Percentiles rank a stretch among this genome's conserved stretches.
Evolutionary conservation across 116 monocot genomes (phyloP).

Genomic region (Zostera marina): DNA sequence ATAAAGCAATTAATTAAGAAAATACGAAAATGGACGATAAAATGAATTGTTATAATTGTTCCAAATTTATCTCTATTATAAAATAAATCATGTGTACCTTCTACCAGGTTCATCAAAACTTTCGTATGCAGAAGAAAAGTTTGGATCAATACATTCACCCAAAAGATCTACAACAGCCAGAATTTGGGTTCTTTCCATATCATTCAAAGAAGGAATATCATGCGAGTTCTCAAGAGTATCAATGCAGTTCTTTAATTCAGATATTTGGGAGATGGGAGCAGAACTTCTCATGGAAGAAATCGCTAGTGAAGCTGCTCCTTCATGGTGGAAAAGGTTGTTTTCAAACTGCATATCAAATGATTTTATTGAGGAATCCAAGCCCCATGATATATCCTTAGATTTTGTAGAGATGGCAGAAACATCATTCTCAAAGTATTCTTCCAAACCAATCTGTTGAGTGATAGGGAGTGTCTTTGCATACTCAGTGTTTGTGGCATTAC

Average conservation of each 20-base stretch:
- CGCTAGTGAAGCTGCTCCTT: constrained; percentile 9
- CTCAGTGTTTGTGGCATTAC: background rate
- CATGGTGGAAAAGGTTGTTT: constrained; percentile 16
- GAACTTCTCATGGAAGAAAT: constrained; percentile 7
- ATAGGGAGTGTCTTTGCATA: constrained; percentile 9
- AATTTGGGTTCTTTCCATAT: constrained; percentile 37
- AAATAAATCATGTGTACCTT: constrained; percentile 34
- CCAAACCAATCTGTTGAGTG: constrained; percentile 40
- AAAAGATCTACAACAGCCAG: constrained; percentile 66
- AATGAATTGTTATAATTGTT: no score
- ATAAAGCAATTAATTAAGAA: background rate
- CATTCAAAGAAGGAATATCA: constrained; percentile 16
- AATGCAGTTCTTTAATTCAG: constrained; percentile 32
- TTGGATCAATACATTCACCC: constrained; percentile 38
- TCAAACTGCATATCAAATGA: constrained; percentile 14
- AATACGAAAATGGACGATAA: background rate
- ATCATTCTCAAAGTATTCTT: constrained; percentile 31
- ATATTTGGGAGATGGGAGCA: constrained; percentile 17
- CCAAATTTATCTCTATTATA: no score
- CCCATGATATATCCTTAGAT: constrained; percentile 46
- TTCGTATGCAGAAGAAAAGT: constrained; percentile 49
- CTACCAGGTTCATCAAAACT: constrained; percentile 80
- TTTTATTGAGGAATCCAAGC: constrained; percentile 19
- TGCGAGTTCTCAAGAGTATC: constrained; percentile 25
- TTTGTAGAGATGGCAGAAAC: background rate